Conservation (phyloP, 768 basidiomycete species). For the Cyclocybe cylindracea region DNA sequence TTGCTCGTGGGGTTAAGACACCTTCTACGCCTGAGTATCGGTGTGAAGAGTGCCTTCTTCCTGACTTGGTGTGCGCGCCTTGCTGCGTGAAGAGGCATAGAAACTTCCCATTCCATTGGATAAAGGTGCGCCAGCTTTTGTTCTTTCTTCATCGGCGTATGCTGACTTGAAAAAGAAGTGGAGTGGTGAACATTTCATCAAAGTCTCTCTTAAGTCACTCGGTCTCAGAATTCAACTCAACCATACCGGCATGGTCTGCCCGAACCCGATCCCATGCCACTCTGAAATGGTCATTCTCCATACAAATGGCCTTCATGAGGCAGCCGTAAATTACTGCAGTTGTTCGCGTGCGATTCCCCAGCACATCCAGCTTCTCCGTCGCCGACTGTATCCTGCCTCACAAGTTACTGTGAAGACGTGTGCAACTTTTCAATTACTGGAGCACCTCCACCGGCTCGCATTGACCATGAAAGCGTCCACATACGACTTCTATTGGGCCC, state of each 20-base stretch:
- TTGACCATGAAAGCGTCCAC: background rate
- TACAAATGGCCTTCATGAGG: constrained; percentile 5
- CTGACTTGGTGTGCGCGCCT: background rate
- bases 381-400: background rate
- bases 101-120: background rate
- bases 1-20: background rate
- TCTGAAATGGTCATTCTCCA: constrained; percentile 3
- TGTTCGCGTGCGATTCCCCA: background rate
- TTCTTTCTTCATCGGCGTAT: background rate
- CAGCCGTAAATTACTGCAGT: constrained; percentile 1
- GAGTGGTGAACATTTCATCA: constrained; percentile 9
- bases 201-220: no score
- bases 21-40: no score
- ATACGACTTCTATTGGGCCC: no score
- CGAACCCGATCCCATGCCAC: constrained; percentile 6
- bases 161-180: constrained; percentile 9
- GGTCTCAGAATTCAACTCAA: constrained; percentile 13
- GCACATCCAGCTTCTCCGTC: constrained; percentile 1
- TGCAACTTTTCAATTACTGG: no score
- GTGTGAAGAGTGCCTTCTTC: constrained; percentile 9
- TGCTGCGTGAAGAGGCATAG: constrained; percentile 9
- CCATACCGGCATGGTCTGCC: constrained; percentile 8
- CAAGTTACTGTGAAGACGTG: background rate
- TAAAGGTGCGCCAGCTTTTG: background rate
- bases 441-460: no score